Conservation (phyloP, 352 stramenopile species). For the Pythium coloratum region DNA sequence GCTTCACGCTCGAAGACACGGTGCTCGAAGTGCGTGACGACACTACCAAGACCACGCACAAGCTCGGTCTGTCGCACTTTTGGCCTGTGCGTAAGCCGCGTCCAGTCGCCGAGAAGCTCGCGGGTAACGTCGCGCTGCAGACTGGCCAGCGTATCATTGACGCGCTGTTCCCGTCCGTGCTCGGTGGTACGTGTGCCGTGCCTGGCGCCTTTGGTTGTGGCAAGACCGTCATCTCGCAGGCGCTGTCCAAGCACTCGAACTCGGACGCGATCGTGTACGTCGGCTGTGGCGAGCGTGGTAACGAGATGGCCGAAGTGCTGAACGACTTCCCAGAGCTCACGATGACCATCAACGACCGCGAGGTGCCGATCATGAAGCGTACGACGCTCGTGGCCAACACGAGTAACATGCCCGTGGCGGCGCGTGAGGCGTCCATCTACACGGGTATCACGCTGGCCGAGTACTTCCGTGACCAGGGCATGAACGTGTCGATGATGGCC, state of each 20-base stretch:
- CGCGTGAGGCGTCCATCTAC: conserved; percentile 99
- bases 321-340: conserved; percentile 99
- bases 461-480: conserved; percentile 98
- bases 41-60: conserved; percentile 93
- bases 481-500: conserved; percentile 99
- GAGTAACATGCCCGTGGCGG: conserved; percentile 99
- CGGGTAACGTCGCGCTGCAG: conserved; percentile 96
- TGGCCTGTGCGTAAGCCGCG: conserved; percentile 97
- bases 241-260: conserved; percentile 99
- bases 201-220: conserved; percentile 99
- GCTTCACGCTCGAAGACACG: conserved; percentile 96
- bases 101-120: conserved; percentile 98
- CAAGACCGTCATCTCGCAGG: conserved; percentile 99
- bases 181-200: conserved; percentile 98
- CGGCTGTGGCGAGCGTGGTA: conserved; percentile 98
- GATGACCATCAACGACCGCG: conserved; percentile 97
- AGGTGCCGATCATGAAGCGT: conserved; percentile 99
- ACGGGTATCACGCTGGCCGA: conserved; percentile 98
- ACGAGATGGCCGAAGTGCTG: conserved; percentile 99
- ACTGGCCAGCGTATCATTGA: conserved; percentile 99
- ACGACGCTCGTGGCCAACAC: conserved; percentile 99
- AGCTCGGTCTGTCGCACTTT: conserved; percentile 97
- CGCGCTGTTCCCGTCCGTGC: conserved; percentile 98
- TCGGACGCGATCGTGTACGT: conserved; percentile 99
- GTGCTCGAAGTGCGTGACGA: conserved; percentile 99